A percentile compares a stretch with the other conserved stretches of the same genome.
Evolutionary conservation across 257 asterid species (phyloP).

Genomic region (Primulina eburnea): DNA sequence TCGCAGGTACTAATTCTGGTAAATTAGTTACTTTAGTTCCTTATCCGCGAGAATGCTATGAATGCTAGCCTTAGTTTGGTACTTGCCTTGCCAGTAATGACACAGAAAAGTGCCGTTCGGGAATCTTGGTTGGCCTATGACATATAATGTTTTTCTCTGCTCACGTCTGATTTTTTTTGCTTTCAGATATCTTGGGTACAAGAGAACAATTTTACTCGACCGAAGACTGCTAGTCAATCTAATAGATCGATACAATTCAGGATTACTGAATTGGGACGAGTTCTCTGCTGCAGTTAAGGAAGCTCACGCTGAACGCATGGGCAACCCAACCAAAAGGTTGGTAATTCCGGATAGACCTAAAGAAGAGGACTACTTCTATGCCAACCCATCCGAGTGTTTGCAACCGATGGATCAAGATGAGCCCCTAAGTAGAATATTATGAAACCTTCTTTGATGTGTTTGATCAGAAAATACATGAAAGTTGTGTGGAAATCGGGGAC

Average conservation of each 20-base stretch:
- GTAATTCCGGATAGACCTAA: conserved; percentile 89
- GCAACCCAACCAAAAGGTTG: conserved; percentile 62
- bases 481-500: conserved; percentile 26
- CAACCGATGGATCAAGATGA: conserved; percentile 50
- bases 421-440: conserved; percentile 35
- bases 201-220: conserved; percentile 78
- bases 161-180: conserved; percentile 3
- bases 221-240: conserved; percentile 66
- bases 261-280: conserved; percentile 78
- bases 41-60: neutral
- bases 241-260: conserved; percentile 62
- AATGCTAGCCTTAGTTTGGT: neutral
- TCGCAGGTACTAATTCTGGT: conserved; percentile 59
- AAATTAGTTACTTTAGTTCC: neutral
- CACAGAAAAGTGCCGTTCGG: neutral
- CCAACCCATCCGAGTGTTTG: conserved; percentile 93
- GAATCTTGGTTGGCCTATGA: neutral
- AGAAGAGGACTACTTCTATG: conserved; percentile 94
- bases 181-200: conserved; percentile 80
- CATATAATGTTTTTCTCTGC: neutral
- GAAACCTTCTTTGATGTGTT: conserved; percentile 26
- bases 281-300: conserved; percentile 77
- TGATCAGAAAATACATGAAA: conserved; percentile 28
- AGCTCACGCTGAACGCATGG: conserved; percentile 74
- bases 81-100: conserved; percentile 9